Conservation (phyloP, 75 land plant species). For the Pinus taeda region DNA sequence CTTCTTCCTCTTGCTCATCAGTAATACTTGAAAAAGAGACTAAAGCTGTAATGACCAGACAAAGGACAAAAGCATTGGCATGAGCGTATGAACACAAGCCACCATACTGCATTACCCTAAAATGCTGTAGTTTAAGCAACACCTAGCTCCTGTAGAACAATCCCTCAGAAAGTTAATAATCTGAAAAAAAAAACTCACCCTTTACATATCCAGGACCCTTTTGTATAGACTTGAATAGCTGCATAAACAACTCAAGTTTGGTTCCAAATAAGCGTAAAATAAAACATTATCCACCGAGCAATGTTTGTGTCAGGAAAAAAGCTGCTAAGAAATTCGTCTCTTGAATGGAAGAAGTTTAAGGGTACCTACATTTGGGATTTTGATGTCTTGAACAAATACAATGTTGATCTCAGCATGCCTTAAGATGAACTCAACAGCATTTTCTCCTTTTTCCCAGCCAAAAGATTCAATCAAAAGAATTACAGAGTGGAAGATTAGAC, state of each 20-base stretch:
- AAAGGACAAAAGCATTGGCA: conserved; percentile 7
- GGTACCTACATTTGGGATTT: conserved; percentile 50
- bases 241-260: conserved; percentile 11
- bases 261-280: not conserved
- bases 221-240: conserved; percentile 51
- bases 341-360: not conserved
- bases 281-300: not conserved
- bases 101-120: not conserved
- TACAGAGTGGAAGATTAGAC: not conserved
- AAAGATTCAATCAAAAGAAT: no score
- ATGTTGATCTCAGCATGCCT: conserved; percentile 78
- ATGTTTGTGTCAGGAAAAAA: not conserved
- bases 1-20: conserved; percentile 42
- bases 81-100: not conserved
- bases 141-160: not conserved
- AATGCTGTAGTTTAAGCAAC: not conserved
- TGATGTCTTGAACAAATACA: conserved; percentile 79
- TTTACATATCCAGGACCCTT: conserved; percentile 39
- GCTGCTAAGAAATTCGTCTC: not conserved
- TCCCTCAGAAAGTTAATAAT: conserved; percentile 6
- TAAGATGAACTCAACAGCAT: conserved; percentile 79
- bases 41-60: conserved; percentile 29
- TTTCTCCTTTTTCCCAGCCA: conserved; percentile 40
- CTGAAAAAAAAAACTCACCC: conserved; percentile 26
- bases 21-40: conserved; percentile 53